phyloP scores from a whole-genome alignment of 2,329 filamentous ascomycete species.

The Fusarium xyrophilum region DNA sequence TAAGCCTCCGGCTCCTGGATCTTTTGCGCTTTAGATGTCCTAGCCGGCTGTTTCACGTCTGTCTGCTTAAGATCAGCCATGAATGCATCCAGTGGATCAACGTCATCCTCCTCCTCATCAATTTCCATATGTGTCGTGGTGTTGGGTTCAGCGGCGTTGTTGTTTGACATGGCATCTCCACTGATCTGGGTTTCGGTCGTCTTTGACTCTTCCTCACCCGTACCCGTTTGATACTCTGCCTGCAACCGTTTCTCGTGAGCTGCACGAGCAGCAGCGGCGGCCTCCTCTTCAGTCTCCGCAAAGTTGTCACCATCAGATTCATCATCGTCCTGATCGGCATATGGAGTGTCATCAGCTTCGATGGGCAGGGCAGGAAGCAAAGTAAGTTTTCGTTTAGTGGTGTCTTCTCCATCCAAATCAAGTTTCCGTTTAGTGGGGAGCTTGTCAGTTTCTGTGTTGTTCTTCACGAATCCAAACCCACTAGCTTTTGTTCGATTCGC shows the following conservation, averaged over 20 bases:
- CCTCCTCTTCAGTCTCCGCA: slow-evolving; percentile 84
- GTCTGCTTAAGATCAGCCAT: slow-evolving; percentile 76
- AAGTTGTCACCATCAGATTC: slow-evolving; percentile 80
- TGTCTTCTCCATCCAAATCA: slow-evolving; percentile 88
- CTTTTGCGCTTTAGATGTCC: slow-evolving; percentile 52
- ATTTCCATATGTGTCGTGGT: slow-evolving; percentile 61
- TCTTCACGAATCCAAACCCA: slow-evolving; percentile 82
- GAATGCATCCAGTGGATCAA: slow-evolving; percentile 95
- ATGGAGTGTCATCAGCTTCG: slow-evolving; percentile 66
- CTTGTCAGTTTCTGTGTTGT: slow-evolving; percentile 70
- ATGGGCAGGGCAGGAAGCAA: slow-evolving; percentile 82
- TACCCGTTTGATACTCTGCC: slow-evolving; percentile 58
- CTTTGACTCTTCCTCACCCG: slow-evolving; percentile 42
- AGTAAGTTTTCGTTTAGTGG: slow-evolving; percentile 84
- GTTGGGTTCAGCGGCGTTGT: slow-evolving; percentile 30
- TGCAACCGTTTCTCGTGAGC: slow-evolving; percentile 80
- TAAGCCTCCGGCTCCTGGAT: slow-evolving; percentile 79
- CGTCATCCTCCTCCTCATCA: slow-evolving; percentile 69
- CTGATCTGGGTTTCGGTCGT: slow-evolving; percentile 43
- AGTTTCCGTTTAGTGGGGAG: slow-evolving; percentile 74
- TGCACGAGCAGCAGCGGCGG: slow-evolving; percentile 81
- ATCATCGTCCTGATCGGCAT: slow-evolving; percentile 70
- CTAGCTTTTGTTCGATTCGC: slow-evolving; percentile 78
- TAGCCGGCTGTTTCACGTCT: slow-evolving; percentile 53
- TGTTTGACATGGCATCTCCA: slow-evolving; percentile 38